Conservation (phyloP, 257 asterid species). For the Eucommia ulmoides region DNA sequence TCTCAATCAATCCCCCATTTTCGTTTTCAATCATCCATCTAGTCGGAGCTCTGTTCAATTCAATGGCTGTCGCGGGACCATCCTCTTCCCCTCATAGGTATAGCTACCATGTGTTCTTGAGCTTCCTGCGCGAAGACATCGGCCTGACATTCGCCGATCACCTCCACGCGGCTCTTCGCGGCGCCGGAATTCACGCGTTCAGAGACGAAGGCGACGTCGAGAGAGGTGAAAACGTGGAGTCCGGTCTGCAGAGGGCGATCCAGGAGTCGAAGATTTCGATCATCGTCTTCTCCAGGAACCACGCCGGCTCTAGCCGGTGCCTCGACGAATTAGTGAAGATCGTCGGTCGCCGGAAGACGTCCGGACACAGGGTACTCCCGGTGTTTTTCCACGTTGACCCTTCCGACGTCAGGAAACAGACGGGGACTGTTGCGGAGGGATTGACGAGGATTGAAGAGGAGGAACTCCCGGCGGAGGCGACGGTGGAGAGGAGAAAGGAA, state of each 20-base stretch:
- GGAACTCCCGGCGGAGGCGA: background rate
- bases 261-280: background rate
- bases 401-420: background rate
- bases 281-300: background rate
- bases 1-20: no score
- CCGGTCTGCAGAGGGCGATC: background rate
- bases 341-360: background rate
- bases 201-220: background rate
- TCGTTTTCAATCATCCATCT: background rate
- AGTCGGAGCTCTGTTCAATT: background rate
- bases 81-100: background rate
- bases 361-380: background rate
- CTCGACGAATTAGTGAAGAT: background rate
- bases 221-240: background rate
- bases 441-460: background rate
- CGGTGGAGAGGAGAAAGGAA: background rate
- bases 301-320: background rate
- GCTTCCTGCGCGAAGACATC: background rate
- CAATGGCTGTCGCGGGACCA: background rate
- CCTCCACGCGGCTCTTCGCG: background rate
- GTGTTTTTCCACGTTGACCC: background rate
- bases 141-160: background rate
- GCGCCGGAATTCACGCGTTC: background rate
- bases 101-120: background rate
- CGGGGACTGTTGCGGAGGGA: background rate